Conservation (phyloP, 106 monocot genomes). For the Xerophyta viscosa region DNA sequence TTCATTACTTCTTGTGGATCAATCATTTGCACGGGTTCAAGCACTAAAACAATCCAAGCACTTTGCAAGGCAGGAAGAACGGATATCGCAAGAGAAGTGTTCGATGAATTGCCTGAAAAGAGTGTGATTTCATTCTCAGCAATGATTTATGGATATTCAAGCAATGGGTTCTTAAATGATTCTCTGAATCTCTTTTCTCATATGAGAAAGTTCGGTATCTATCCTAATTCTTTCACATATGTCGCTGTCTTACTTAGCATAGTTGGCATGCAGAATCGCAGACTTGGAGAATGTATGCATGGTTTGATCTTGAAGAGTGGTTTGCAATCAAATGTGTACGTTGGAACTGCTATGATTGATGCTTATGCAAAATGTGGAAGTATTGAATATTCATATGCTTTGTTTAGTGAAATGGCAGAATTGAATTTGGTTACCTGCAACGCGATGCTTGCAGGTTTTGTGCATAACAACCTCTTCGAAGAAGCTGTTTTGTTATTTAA, state of each 20-base stretch:
- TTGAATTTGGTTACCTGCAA: conserved; percentile 29
- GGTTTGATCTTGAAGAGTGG: conserved; percentile 23
- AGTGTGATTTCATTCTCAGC: conserved; percentile 21
- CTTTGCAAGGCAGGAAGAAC: conserved; percentile 2
- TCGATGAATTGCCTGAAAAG: conserved; percentile 37
- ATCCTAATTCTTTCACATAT: conserved; percentile 33
- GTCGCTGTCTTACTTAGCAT: conserved; percentile 22
- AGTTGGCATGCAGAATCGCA: conserved; percentile 2
- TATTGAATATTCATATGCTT: conserved; percentile 5
- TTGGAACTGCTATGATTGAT: conserved; percentile 31
- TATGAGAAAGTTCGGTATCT: conserved; percentile 2
- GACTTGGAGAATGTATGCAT: conserved; percentile 17
- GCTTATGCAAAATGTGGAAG: conserved; percentile 26
- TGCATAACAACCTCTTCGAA: conserved; percentile 16
- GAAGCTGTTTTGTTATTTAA: conserved; percentile 28
- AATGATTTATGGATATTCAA: conserved; percentile 31
- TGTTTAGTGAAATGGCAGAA: conserved; percentile 11
- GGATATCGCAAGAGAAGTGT: conserved; percentile 9
- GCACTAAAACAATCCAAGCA: conserved; percentile 7
- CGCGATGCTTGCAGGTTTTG: conserved; percentile 34
- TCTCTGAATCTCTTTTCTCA: conserved; percentile 17
- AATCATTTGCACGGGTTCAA: not conserved
- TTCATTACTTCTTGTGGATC: not conserved
- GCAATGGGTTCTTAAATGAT: conserved; percentile 14
- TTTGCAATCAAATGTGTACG: conserved; percentile 15